Conservation (phyloP, 768 basidiomycete species). For the Strobilomyces confusus region DNA sequence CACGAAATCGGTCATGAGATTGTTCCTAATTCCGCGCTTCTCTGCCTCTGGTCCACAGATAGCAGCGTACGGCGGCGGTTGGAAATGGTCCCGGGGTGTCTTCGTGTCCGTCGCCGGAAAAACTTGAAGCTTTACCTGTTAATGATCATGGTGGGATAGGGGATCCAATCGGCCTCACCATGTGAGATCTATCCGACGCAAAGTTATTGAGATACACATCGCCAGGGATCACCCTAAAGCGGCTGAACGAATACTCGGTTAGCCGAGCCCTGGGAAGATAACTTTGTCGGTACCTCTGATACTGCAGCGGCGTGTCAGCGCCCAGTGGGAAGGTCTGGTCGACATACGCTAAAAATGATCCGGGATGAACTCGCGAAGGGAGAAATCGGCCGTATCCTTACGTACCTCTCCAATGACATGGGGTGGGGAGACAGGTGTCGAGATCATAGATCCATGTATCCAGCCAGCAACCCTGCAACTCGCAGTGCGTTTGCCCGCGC, state of each 20-base stretch:
- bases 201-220: constrained; percentile 51
- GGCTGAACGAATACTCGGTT: constrained; percentile 33
- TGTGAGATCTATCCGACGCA: constrained; percentile 74
- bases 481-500: constrained; percentile 11
- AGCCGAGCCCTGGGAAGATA: constrained; percentile 1
- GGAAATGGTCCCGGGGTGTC: constrained; percentile 34
- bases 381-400: constrained; percentile 1
- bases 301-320: constrained; percentile 29
- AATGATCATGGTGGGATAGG: constrained; percentile 7
- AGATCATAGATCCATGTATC: constrained; percentile 66
- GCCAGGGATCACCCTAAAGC: constrained; percentile 59
- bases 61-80: constrained; percentile 48
- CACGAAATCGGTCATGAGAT: constrained; percentile 59
- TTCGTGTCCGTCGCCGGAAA: constrained; percentile 4
- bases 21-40: constrained; percentile 40
- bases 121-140: constrained; percentile 4
- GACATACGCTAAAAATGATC: constrained; percentile 41
- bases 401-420: constrained; percentile 50
- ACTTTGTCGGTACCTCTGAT: constrained; percentile 39
- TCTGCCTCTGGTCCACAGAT: constrained; percentile 44
- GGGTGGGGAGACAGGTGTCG: constrained; percentile 50
- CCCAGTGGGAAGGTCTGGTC: constrained; percentile 40
- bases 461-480: constrained; percentile 2
- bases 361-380: constrained; percentile 14
- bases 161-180: constrained; percentile 41